phyloP scores from a whole-genome alignment of 176 grass and related monocot species.

The Eleusine indica region DNA sequence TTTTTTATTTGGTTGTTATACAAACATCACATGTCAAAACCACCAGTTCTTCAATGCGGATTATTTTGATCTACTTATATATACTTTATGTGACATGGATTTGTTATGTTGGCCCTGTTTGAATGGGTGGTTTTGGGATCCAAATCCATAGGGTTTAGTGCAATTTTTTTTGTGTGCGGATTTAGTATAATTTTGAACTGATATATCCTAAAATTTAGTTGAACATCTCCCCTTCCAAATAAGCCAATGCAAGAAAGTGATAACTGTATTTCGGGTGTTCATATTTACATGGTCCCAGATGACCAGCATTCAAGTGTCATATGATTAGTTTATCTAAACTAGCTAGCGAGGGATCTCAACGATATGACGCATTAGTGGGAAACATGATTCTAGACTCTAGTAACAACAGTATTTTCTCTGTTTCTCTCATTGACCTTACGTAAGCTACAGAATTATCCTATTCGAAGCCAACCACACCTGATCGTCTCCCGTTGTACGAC shows the following conservation, averaged over 20 bases:
- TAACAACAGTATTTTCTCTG: neutral
- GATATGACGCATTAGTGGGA: slow-evolving; percentile 1
- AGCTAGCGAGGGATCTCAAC: neutral
- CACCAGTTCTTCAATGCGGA: neutral
- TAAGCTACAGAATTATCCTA: neutral
- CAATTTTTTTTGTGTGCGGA: neutral
- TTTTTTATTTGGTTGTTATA: neutral
- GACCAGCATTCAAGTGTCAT: neutral
- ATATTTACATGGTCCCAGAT: neutral
- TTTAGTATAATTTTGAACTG: neutral
- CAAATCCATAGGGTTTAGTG: neutral
- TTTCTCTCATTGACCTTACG: neutral
- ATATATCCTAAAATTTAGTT: neutral
- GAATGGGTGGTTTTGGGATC: neutral
- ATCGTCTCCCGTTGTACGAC: slow-evolving; percentile 34
- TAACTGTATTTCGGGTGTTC: neutral
- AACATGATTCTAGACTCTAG: neutral
- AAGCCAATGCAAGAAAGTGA: neutral
- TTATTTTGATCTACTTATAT: neutral
- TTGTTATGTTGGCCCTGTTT: neutral
- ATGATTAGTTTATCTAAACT: neutral
- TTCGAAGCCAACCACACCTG: slow-evolving; percentile 18
- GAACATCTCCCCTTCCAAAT: neutral
- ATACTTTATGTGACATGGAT: neutral
- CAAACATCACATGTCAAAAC: neutral